phyloP scores from a whole-genome alignment of 257 asterid species.

The Solanum sitiens region DNA sequence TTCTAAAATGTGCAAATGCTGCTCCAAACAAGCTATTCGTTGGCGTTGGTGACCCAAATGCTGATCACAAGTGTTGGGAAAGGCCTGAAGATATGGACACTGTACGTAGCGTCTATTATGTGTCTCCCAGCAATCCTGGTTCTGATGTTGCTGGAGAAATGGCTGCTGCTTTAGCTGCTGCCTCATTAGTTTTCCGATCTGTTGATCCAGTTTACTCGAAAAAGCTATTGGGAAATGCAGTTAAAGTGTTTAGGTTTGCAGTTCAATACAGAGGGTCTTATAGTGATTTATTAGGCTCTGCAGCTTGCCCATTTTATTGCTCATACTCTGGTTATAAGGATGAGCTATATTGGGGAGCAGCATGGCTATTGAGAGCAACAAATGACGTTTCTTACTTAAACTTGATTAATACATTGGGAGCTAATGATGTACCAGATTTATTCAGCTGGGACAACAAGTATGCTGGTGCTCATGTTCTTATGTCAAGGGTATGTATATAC shows the following conservation, averaged over 20 bases:
- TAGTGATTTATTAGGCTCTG: constrained; percentile 60
- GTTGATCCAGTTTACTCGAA: constrained; percentile 44
- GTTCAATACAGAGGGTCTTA: constrained; percentile 58
- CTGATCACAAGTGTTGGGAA: constrained; percentile 86
- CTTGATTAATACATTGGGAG: constrained; percentile 42
- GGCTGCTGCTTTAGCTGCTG: constrained; percentile 87
- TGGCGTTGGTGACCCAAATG: constrained; percentile 75
- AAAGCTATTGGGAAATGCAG: constrained; percentile 41
- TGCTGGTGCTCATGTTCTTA: constrained; percentile 79
- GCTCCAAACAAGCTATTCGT: constrained; percentile 70
- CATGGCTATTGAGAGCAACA: constrained; percentile 81
- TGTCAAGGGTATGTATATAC: constrained; percentile 41
- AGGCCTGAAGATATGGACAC: constrained; percentile 96
- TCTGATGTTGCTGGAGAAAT: constrained; percentile 92
- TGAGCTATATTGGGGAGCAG: constrained; percentile 81
- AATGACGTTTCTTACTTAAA: constrained; percentile 42
- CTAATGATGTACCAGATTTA: constrained; percentile 40
- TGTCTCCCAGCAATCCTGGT: constrained; percentile 62
- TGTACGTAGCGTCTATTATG: constrained; percentile 39
- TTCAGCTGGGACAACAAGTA: constrained; percentile 92
- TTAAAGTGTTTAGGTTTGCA: constrained; percentile 57
- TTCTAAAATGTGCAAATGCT: constrained; percentile 65
- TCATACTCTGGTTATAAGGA: constrained; percentile 82
- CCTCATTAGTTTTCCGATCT: constrained; percentile 60
- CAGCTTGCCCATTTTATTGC: constrained; percentile 77